Evolutionary conservation across 345 rosid species (phyloP), one percentile per base, ranked within the genome.

Genomic region (Ceriops tagal): DNA sequence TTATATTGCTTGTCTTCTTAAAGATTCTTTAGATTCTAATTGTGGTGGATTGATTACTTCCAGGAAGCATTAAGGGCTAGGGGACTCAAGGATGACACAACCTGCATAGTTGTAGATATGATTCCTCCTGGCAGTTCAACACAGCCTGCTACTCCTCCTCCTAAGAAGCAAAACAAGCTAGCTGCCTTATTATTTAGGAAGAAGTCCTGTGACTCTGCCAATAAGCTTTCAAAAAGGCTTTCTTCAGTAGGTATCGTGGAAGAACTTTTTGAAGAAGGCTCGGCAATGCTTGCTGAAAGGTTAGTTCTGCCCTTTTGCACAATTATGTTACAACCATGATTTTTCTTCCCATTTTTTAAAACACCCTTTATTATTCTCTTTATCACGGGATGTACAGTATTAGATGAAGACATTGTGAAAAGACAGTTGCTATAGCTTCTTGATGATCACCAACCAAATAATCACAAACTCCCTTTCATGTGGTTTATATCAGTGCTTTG

Each of bases 251-350:
- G 89, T 37, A 83, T 87, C 20, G 98, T 93, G 8, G 98, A 93
- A 83, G 98, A 90, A 76, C 82, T 93, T 19, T 93, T 93, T 62
- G 98, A 93, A 81, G 98, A 93, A 84, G 97, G 97, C 66, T 93
- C 97, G 0, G 98, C 97, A 20, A 89, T 93, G 88, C 92, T 93
- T 5, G 87, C 88, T 34, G 98, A 93, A 83, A 89, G 97, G 98
- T 92, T 65, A 61, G 78, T 67, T 10, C 58, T 78, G 37, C 19
- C 27, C 37, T 51, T 32, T 28, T 53, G 52, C 47, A 51, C 61
- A 5, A 49, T 21, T 34, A 1, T 18, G 15, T 58, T 47, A 19
- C 58, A 19, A 10, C 10, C 53, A 7, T 22, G 58, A n/a, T 8
- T 8, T 22, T 3, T 31, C 32, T 51, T 65, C 31, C 31, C 24